Evolutionary conservation across 305 asterid genomes (phyloP).

Genomic region (Fraxinus greggii): DNA sequence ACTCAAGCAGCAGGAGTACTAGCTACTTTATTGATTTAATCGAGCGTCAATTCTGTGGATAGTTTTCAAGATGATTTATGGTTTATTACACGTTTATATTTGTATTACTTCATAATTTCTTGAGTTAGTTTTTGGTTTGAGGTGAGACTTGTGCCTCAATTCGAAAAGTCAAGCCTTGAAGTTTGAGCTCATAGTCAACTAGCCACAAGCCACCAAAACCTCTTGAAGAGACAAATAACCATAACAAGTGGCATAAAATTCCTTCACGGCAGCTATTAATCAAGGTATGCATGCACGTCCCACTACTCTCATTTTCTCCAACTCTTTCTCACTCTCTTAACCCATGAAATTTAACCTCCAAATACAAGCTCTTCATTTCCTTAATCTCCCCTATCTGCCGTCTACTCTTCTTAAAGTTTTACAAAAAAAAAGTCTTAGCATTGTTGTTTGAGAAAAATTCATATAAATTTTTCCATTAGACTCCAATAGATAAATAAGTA

Average conservation of each 20-base stretch:
- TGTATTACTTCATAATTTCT: background rate
- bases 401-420: background rate
- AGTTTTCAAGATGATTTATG: background rate
- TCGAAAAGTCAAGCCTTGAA: background rate
- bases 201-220: background rate
- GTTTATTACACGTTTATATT: background rate
- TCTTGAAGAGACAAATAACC: background rate
- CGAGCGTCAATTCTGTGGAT: background rate
- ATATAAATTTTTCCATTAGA: background rate
- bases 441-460: background rate
- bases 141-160: background rate
- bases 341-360: background rate
- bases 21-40: background rate
- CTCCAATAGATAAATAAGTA: background rate
- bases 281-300: background rate
- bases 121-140: background rate
- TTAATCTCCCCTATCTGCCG: background rate
- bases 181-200: background rate
- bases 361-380: background rate
- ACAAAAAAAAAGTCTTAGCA: background rate
- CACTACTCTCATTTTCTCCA: background rate
- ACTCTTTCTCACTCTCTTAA: background rate
- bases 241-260: background rate
- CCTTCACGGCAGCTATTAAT: background rate
- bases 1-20: background rate